Percentiles rank a stretch among this genome's conserved stretches.
These are phyloP conservation scores for Colletotrichum higginsianum DNA, from an alignment of 2,329 filamentous ascomycete species.

Conservation along the genomic window DNA sequence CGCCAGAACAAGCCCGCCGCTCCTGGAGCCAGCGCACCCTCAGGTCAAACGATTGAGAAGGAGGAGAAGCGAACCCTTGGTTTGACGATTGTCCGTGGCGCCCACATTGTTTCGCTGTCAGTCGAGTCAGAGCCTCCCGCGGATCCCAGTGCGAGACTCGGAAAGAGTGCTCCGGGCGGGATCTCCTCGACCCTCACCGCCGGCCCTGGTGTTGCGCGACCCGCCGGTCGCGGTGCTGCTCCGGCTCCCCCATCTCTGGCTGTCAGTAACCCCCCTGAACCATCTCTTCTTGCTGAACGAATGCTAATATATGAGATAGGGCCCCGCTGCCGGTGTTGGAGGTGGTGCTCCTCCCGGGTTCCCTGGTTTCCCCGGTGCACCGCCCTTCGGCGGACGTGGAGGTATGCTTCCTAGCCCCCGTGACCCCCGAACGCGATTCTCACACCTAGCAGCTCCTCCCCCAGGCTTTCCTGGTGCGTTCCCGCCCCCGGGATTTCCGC, in stretches of 20 bases:
- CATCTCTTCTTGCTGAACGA: neutral
- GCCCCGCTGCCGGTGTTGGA: slow-evolving; percentile 90
- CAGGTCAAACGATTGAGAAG: slow-evolving; percentile 81
- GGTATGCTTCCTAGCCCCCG: slow-evolving; percentile 59
- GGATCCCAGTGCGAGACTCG: slow-evolving; percentile 91
- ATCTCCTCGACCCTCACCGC: slow-evolving; percentile 80
- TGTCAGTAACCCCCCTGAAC: slow-evolving; percentile 60
- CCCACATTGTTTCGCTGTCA: slow-evolving; percentile 93
- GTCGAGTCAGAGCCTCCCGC: slow-evolving; percentile 96
- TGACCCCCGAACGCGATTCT: slow-evolving; percentile 46
- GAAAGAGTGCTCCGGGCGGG: slow-evolving; percentile 79
- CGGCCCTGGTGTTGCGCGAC: slow-evolving; percentile 91
- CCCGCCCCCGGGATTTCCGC: slow-evolving; percentile 61
- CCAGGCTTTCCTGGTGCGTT: slow-evolving; percentile 67
- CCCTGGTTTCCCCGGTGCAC: slow-evolving; percentile 67
- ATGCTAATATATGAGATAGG: slow-evolving; percentile 55
- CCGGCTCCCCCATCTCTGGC: slow-evolving; percentile 81
- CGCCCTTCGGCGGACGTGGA: slow-evolving; percentile 66
- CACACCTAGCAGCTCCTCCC: slow-evolving; percentile 58
- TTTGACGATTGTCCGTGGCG: slow-evolving; percentile 93
- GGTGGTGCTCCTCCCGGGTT: slow-evolving; percentile 74
- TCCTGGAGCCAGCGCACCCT: slow-evolving; percentile 72
- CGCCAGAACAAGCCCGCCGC: slow-evolving; percentile 82
- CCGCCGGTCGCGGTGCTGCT: slow-evolving; percentile 85
- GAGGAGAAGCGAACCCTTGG: slow-evolving; percentile 99